phyloP scores from a whole-genome alignment of 768 basidiomycete genomes.

The Hygrocybe coccinea region DNA sequence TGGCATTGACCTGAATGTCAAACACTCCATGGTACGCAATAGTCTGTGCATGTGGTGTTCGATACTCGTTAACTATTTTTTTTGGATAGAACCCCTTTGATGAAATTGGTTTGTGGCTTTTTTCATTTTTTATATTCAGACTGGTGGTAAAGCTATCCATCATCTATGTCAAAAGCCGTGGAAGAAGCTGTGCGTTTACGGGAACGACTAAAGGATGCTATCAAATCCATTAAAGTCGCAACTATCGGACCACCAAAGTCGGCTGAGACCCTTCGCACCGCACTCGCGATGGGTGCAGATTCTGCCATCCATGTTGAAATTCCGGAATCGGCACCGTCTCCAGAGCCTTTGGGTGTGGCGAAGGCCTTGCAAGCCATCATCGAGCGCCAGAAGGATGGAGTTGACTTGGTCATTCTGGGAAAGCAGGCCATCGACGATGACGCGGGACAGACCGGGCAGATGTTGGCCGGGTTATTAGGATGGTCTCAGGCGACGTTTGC shows the following conservation, averaged over 20 bases:
- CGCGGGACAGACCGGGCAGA: constrained; percentile 91
- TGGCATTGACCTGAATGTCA: constrained; percentile 93
- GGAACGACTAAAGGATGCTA: constrained; percentile 67
- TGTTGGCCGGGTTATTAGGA: constrained; percentile 87
- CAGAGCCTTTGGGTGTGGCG: constrained; percentile 90
- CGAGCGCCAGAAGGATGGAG: constrained; percentile 49
- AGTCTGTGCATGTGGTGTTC: not conserved
- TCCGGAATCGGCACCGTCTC: constrained; percentile 63
- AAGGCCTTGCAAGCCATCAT: constrained; percentile 78
- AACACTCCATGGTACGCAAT: constrained; percentile 90
- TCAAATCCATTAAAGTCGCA: constrained; percentile 85
- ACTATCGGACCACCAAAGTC: constrained; percentile 94
- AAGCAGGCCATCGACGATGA: constrained; percentile 99
- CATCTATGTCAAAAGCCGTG: constrained; percentile 54
- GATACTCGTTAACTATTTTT: not conserved
- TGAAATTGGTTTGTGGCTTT: constrained; percentile 72
- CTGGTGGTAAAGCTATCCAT: not conserved
- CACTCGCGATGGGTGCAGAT: constrained; percentile 97
- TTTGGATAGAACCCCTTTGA: constrained; percentile 86
- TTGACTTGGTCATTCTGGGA: constrained; percentile 90
- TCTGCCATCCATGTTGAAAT: constrained; percentile 85
- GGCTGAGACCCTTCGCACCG: constrained; percentile 86
- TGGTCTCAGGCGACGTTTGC: constrained; percentile 97
- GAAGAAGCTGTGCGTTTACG: constrained; percentile 97
- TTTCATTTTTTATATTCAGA: not conserved